Evolutionary conservation across 805 yeast species (phyloP).

Genomic region (Saturnispora halmiae): DNA sequence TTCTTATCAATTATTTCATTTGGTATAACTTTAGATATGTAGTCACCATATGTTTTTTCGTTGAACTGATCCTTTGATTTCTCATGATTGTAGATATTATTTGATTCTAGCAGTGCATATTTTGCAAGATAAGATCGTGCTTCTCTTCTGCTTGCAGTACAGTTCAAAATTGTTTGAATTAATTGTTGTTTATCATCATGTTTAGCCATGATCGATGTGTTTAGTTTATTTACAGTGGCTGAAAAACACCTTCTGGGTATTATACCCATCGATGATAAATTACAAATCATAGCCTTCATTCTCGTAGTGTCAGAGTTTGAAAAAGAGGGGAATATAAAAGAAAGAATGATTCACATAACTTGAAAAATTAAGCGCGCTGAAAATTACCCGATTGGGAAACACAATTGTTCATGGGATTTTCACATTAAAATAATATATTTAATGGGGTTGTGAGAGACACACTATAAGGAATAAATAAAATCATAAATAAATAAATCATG

Average conservation of each 20-base stretch:
- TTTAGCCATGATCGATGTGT: background rate
- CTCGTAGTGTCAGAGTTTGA: too few relatives aligned
- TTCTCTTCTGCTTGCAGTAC: slow-evolving; percentile 91
- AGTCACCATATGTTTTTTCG: background rate
- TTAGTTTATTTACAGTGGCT: background rate
- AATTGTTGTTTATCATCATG: slow-evolving; percentile 47
- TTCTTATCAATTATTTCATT: slow-evolving; percentile 13
- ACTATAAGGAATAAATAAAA: slow-evolving; percentile 11
- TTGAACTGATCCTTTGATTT: background rate
- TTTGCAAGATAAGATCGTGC: slow-evolving; percentile 71
- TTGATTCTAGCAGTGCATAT: slow-evolving; percentile 42
- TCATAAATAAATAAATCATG: slow-evolving; percentile 11
- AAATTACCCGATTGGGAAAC: slow-evolving; percentile 5
- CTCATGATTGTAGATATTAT: slow-evolving; percentile 23
- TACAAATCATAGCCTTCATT: too few relatives aligned
- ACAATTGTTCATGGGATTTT: too few relatives aligned
- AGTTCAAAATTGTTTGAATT: slow-evolving; percentile 73
- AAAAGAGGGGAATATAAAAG: background rate
- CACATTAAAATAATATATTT: background rate
- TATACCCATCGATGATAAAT: background rate
- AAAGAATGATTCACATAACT: background rate
- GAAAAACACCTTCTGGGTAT: background rate
- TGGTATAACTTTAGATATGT: slow-evolving; percentile 11
- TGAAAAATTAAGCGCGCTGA: slow-evolving; percentile 5
- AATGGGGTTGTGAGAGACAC: slow-evolving; percentile 1